Evolutionary conservation across 208 protist species (phyloP).

Genomic region (Leishmania tarentolae): DNA sequence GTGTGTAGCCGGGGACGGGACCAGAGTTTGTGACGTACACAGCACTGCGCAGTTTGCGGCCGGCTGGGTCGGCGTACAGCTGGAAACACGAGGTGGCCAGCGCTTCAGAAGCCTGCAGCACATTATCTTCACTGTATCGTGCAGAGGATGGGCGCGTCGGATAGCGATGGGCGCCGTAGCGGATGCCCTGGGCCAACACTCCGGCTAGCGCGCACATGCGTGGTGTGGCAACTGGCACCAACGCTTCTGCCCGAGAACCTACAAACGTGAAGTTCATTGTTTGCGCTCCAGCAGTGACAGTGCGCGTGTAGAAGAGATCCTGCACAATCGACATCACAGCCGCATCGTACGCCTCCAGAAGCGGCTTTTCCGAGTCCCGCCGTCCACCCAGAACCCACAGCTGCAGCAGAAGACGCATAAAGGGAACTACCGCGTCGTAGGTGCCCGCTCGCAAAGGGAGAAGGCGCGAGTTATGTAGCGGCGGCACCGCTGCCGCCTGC

Average conservation of each 20-base stretch:
- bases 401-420: constrained; percentile 33
- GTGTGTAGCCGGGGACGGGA: constrained; percentile 8
- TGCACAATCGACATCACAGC: constrained; percentile 20
- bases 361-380: constrained; percentile 2
- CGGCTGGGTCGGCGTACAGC: constrained; percentile 29
- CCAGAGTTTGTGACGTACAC: constrained; percentile 25
- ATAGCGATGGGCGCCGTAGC: constrained; percentile 33
- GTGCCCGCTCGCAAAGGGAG: constrained; percentile 18
- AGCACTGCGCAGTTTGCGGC: constrained; percentile 12
- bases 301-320: constrained; percentile 34
- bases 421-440: constrained; percentile 27
- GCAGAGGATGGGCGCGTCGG: neutral
- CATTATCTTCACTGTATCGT: constrained; percentile 18
- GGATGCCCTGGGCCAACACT: constrained; percentile 35
- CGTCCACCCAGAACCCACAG: constrained; percentile 30
- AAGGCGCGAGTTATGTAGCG: constrained; percentile 8
- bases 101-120: constrained; percentile 44
- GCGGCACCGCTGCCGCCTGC: constrained; percentile 1
- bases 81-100: constrained; percentile 48
- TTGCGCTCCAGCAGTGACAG: constrained; percentile 1
- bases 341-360: constrained; percentile 27
- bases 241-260: constrained; percentile 5
- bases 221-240: constrained; percentile 26
- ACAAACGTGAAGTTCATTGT: constrained; percentile 45
- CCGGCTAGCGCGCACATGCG: constrained; percentile 28